Base-by-base conservation (phyloP, 2,329 filamentous ascomycete species). In the Fusarium phyllophilum region DNA sequence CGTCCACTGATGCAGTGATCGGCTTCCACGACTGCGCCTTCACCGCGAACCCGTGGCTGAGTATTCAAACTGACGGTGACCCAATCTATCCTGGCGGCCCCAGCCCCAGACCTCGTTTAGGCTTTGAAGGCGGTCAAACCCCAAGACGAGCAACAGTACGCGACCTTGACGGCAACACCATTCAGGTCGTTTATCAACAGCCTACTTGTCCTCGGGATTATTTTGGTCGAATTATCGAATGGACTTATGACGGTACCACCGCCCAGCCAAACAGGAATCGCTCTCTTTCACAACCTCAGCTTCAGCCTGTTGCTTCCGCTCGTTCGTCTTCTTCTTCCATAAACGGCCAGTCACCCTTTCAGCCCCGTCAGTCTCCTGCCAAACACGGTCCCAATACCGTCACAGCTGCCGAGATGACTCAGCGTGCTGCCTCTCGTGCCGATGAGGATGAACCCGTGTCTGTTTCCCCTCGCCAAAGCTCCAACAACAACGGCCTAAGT, bases 101-200 rank as follows among this genome's bases (percentile, higher is more conserved):
- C 52, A 63, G 65, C 54, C 55, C 65, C 52, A 71, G 68, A 63
- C 71, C 78, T 78, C 79, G 81, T 80, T 74, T 83, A 82, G 72
- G 82, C 77, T 74, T 75, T 60, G 77, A 79, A 45, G 74, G 75
- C 74, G 75, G 75, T 76, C 75, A 77, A 69, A 66, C 60, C 33
- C 68, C 76, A 65, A 75, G 71, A 55, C 81, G 78, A 83, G 88
- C 82, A 85, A 89, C 84, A 86, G 91, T 94, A 45, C 88, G 90
- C 68, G 94, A 97, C 82, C 88, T 94, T 62, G 94, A 97, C 83
- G 93, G 93, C 57, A 97, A 97, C 84, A 93, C 89, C 76, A 91
- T 97, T 79, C 93, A 96, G 79, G 92, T 94, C 36, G 89, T 95
- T 56, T 93, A 90, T 44, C 74, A 77, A 45, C 81, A 81, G 39